Evolutionary conservation across 2,329 filamentous ascomycete genomes (phyloP), one percentile per base, ranked within the genome.

Genomic region (Aspergillus candidus): DNA sequence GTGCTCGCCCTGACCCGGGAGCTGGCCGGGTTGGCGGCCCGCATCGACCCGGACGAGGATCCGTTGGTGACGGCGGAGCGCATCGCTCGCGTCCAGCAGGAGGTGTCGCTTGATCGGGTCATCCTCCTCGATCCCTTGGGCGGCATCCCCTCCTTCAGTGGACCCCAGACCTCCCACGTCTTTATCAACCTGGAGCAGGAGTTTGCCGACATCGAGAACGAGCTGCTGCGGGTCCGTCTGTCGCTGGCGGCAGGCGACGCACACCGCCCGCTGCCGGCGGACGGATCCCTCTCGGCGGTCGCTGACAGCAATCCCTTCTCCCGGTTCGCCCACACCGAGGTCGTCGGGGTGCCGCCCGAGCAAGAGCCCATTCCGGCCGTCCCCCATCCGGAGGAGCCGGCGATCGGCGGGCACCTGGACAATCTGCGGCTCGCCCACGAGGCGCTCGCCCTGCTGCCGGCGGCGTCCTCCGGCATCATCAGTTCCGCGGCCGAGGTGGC

Each of bases 121-220:
- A 94, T 98, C 49, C 72, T 98, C 22, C 75, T 98, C 6, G 93
- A 98, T 63, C 83, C 87, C 0, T 69, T 89, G 0, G 93, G 93
- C 3, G 91, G 89, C 0, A 88, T 90, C 36, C 93, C 93, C 0
- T 74, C 87, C 47, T 62, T 76, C 56, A 68, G 75, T 62, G 64
- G 77, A 52, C 70, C 77, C 35, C 69, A 84, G 65, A 54, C 79
- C 76, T 40, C 85, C 2, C 85, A 93, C 61, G 79, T 93, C 6
- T 97, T 96, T 60, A 79, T 98, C 60, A 98, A 98, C 56, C 76
- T 98, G 44, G 86, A 94, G 60, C 89, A 97, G 60, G 91, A 98
- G 61, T 95, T 86, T 53, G 72, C 78, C 1, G 70, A 77, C 18
- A 83, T 94, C 38, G 74, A 79, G 48, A 66, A 76, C 12, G 78